Evolutionary conservation across 2,329 filamentous ascomycete genomes (phyloP).

Genomic region (Ophiocordyceps unilateralis): DNA sequence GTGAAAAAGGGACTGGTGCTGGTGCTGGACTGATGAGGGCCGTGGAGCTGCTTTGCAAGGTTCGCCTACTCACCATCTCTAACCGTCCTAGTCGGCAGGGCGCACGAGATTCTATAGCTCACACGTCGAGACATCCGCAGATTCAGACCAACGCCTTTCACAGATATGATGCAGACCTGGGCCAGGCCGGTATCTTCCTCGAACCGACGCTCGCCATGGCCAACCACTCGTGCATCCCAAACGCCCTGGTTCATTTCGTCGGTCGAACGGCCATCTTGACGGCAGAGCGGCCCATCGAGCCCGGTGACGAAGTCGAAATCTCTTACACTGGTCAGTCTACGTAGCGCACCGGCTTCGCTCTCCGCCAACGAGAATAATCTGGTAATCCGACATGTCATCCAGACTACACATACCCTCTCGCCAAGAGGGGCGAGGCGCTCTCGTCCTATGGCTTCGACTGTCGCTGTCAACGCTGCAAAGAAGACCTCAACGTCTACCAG

Average conservation of each 20-base stretch:
- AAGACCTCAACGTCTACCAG: constrained; percentile 36
- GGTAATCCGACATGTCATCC: neutral
- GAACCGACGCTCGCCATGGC: constrained; percentile 38
- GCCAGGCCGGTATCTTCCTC: constrained; percentile 36
- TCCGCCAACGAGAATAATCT: neutral
- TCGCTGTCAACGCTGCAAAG: constrained; percentile 28
- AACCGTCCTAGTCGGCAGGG: too few species aligned
- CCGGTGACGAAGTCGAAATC: constrained; percentile 40
- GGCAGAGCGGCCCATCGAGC: constrained; percentile 28
- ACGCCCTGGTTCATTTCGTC: constrained; percentile 38
- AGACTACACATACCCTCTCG: constrained; percentile 31
- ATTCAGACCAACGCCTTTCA: constrained; percentile 47
- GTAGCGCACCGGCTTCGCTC: neutral
- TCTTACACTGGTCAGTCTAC: constrained; percentile 38
- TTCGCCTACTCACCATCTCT: constrained; percentile 12
- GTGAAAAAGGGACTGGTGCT: neutral
- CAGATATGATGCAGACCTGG: constrained; percentile 32
- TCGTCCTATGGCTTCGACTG: constrained; percentile 35
- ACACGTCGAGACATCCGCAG: constrained; percentile 15
- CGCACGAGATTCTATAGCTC: too few species aligned
- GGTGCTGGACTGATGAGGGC: constrained; percentile 17
- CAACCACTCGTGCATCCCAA: constrained; percentile 46
- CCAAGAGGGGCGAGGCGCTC: constrained; percentile 24
- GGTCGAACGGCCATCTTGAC: constrained; percentile 32
- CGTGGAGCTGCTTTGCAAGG: constrained; percentile 35